phyloP scores from a whole-genome alignment of 345 rosid species.

The Adansonia digitata region DNA sequence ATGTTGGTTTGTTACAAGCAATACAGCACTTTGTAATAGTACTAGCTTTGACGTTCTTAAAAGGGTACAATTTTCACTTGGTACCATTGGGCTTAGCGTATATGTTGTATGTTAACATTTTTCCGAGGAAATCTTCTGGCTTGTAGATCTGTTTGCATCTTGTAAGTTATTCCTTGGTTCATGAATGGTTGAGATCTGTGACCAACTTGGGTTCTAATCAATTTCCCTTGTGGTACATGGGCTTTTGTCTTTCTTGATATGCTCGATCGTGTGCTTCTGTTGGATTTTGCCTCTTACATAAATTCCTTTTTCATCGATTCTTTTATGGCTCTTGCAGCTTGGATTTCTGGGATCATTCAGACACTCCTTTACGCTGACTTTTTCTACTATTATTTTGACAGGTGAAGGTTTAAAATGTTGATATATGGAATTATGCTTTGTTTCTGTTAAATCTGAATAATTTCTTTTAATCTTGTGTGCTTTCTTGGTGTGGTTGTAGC shows the following conservation, averaged over 20 bases:
- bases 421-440: not conserved
- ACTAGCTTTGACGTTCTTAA: not conserved
- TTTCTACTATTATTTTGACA: slow-evolving; percentile 72
- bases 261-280: not conserved
- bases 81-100: not conserved
- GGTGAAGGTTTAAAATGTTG: slow-evolving; percentile 30
- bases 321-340: slow-evolving; percentile 44
- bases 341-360: slow-evolving; percentile 75
- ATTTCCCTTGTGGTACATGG: not conserved
- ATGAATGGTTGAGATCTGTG: not conserved
- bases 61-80: not conserved
- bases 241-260: not conserved
- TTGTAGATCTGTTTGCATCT: not conserved
- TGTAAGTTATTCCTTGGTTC: not conserved
- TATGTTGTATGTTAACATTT: not conserved
- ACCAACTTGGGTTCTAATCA: not conserved
- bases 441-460: not conserved
- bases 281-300: too few species aligned
- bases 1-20: not conserved
- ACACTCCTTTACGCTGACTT: slow-evolving; percentile 74
- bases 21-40: not conserved
- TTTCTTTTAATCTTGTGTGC: not conserved
- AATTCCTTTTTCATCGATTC: not conserved
- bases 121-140: not conserved
- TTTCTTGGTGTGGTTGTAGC: slow-evolving; percentile 32